A percentile compares a stretch with the other conserved stretches of the same genome.
Conservation (phyloP, 164 flowering plant genomes). For the Macadamia integrifolia region DNA sequence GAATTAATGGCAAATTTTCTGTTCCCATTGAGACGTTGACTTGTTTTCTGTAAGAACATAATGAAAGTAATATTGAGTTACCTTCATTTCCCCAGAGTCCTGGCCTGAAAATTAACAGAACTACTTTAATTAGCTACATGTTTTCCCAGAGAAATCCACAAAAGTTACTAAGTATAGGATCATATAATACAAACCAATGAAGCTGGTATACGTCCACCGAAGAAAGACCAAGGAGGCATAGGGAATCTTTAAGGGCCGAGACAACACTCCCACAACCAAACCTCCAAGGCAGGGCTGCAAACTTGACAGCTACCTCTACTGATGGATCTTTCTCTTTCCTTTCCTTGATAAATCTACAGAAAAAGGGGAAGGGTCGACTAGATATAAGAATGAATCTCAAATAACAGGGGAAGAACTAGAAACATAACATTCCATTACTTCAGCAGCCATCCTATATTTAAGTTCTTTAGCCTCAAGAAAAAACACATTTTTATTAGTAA, state of each 20-base stretch:
- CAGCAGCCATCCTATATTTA: background rate
- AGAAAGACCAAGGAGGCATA: conserved; percentile 67
- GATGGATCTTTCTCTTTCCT: conserved; percentile 60
- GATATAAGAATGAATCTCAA: background rate
- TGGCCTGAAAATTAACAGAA: conserved; percentile 62
- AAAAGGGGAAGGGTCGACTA: background rate
- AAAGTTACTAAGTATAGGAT: conserved; percentile 1
- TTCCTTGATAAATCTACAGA: conserved; percentile 71
- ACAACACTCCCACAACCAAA: conserved; percentile 83
- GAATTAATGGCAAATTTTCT: background rate
- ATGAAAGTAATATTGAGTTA: conserved; percentile 12
- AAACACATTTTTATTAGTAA: background rate
- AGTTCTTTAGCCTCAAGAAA: background rate
- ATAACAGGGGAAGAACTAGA: background rate
- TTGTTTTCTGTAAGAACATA: background rate
- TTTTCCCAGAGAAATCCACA: background rate
- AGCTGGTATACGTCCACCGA: conserved; percentile 96
- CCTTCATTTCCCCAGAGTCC: conserved; percentile 99
- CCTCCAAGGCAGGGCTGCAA: conserved; percentile 98
- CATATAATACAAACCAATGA: conserved; percentile 59
- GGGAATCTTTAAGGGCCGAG: conserved; percentile 80
- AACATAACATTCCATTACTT: too few species aligned
- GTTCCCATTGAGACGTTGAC: background rate
- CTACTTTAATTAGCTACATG: conserved; percentile 8
- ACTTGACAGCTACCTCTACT: conserved; percentile 68